Conservation (phyloP, 2,329 filamentous ascomycete genomes). For the Zymoseptoria crescenta region DNA sequence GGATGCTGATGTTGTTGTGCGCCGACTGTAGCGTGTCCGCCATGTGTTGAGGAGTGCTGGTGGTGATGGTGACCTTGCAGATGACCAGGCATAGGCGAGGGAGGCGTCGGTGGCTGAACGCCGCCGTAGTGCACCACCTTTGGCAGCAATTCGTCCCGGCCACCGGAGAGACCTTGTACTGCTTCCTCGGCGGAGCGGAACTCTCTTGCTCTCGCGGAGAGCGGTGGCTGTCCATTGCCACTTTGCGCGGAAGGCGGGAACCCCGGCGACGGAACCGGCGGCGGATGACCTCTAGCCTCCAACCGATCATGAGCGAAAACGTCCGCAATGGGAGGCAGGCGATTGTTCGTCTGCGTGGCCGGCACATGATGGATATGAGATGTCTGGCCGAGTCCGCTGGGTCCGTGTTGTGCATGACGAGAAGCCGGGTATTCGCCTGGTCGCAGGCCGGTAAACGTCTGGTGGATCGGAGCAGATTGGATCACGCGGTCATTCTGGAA, state of each 20-base stretch:
- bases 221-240: slow-evolving; percentile 29
- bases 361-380: slow-evolving; percentile 88
- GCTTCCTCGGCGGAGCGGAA: slow-evolving; percentile 95
- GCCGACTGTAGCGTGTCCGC: slow-evolving; percentile 7
- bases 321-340: slow-evolving; percentile 86
- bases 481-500: slow-evolving; percentile 94
- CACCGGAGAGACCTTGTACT: slow-evolving; percentile 79
- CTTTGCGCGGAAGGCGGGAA: slow-evolving; percentile 49
- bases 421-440: slow-evolving; percentile 45
- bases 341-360: slow-evolving; percentile 81
- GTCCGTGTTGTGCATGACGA: slow-evolving; percentile 58
- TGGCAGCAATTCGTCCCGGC: slow-evolving; percentile 84
- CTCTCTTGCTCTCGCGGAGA: slow-evolving; percentile 60
- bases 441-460: slow-evolving; percentile 88
- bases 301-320: slow-evolving; percentile 78
- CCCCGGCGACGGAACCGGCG: slow-evolving; percentile 68
- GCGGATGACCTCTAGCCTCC: slow-evolving; percentile 49
- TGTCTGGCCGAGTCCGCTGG: slow-evolving; percentile 71
- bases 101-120: slow-evolving; percentile 86
- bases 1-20: slow-evolving; percentile 14
- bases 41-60: slow-evolving; percentile 13
- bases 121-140: slow-evolving; percentile 93
- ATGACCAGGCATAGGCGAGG: slow-evolving; percentile 57
- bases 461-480: slow-evolving; percentile 88
- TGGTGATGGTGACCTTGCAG: slow-evolving; percentile 11